Percentiles rank a stretch among this genome's conserved stretches.
Conservation (phyloP, 164 flowering plant genomes). For the Stephania japonica region DNA sequence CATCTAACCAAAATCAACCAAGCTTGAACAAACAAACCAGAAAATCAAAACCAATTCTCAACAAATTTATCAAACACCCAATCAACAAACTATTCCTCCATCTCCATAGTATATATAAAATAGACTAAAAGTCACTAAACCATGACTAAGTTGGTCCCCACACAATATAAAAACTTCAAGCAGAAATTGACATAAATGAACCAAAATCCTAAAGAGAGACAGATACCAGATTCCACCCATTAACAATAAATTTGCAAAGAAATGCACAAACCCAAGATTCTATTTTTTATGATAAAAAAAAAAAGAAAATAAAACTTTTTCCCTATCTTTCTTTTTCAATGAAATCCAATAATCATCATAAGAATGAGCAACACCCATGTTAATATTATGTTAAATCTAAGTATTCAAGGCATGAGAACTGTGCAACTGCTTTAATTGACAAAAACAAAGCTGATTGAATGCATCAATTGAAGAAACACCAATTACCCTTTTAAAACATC, state of each 20-base stretch:
- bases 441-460: no score
- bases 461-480: no score
- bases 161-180: constrained; percentile 5
- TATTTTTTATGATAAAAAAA: no score
- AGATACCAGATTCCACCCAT: not conserved
- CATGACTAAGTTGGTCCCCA: constrained; percentile 8
- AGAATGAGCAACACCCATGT: not conserved
- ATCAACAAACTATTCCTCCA: not conserved
- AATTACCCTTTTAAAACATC: no score
- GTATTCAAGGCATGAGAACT: no score
- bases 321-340: no score
- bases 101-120: not conserved
- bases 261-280: not conserved
- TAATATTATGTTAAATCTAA: not conserved
- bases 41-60: constrained; percentile 16
- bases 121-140: not conserved
- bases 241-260: not conserved
- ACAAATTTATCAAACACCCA: constrained; percentile 12
- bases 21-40: constrained; percentile 2
- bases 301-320: no score
- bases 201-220: not conserved
- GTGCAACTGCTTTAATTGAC: no score
- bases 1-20: not conserved
- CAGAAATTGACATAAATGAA: not conserved
- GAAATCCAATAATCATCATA: constrained; percentile 1